A percentile compares a stretch with the other conserved stretches of the same genome.
Conservation (phyloP, 305 asterid genomes). For the Euphrasia arctica region DNA sequence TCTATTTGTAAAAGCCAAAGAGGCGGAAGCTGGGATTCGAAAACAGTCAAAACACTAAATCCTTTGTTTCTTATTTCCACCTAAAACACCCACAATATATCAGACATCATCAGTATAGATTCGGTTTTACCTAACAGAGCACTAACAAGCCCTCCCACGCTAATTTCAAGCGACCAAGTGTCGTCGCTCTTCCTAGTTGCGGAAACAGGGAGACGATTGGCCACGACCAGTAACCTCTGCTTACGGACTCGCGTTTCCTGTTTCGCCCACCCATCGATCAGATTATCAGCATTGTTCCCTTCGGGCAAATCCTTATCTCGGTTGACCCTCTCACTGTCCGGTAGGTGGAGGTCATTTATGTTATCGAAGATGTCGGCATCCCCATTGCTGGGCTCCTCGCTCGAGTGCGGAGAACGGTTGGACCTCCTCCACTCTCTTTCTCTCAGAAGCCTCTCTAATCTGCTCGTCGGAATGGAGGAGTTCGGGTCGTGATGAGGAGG, state of each 20-base stretch:
- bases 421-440: constrained; percentile 70
- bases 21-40: not conserved
- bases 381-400: constrained; percentile 44
- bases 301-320: constrained; percentile 45
- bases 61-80: not conserved
- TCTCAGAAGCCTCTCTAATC: constrained; percentile 74
- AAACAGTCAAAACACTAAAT: constrained; percentile 1
- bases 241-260: constrained; percentile 43
- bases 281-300: constrained; percentile 31
- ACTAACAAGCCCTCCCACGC: constrained; percentile 83
- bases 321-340: constrained; percentile 40
- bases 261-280: constrained; percentile 36
- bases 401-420: constrained; percentile 40
- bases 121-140: constrained; percentile 70
- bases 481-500: constrained; percentile 23
- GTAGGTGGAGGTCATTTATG: constrained; percentile 34
- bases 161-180: constrained; percentile 73
- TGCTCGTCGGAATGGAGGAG: constrained; percentile 47
- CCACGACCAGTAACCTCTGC: constrained; percentile 74
- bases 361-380: constrained; percentile 33
- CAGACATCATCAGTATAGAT: constrained; percentile 11
- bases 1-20: not conserved
- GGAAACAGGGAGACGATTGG: constrained; percentile 85
- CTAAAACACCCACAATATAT: constrained; percentile 2
- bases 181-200: constrained; percentile 74